A percentile compares a stretch with the other conserved stretches of the same genome.
Evolutionary conservation across 2,329 filamentous ascomycete genomes (phyloP).

Genomic region (Peltaster fructicola): DNA sequence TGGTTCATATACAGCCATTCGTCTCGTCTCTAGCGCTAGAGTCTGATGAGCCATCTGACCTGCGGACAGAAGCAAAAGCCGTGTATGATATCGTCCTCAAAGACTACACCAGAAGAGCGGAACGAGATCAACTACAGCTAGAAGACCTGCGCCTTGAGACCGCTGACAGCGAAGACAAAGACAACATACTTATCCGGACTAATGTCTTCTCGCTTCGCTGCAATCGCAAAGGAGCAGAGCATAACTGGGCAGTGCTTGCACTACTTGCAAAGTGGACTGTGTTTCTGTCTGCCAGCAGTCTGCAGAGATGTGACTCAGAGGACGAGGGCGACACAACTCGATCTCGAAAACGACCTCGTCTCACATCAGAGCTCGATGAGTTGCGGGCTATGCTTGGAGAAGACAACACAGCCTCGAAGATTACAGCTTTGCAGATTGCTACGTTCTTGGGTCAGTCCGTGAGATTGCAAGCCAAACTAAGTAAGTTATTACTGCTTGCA

Average conservation of each 20-base stretch:
- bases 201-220: constrained; percentile 15
- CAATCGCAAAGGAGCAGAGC: constrained; percentile 14
- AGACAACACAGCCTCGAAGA: constrained; percentile 35
- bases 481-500: too few relatives aligned
- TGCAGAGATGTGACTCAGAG: constrained; percentile 2
- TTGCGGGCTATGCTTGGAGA: constrained; percentile 20
- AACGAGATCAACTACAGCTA: constrained; percentile 57
- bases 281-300: constrained; percentile 3
- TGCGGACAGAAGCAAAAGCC: too few relatives aligned
- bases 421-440: constrained; percentile 38
- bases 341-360: constrained; percentile 21
- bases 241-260: constrained; percentile 21
- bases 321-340: constrained; percentile 4
- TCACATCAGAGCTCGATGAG: constrained; percentile 21
- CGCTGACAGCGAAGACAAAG: constrained; percentile 1
- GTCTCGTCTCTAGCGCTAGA: too few relatives aligned
- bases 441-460: too few relatives aligned
- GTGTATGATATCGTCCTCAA: too few relatives aligned
- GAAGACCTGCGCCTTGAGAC: constrained; percentile 44
- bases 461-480: too few relatives aligned
- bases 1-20: constrained; percentile 45
- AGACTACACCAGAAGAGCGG: constrained; percentile 59
- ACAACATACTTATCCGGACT: constrained; percentile 12
- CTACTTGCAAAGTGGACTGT: constrained; percentile 21
- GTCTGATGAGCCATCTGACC: too few relatives aligned